phyloP scores from a whole-genome alignment of 768 basidiomycete genomes.

The Suillus tomentosus region DNA sequence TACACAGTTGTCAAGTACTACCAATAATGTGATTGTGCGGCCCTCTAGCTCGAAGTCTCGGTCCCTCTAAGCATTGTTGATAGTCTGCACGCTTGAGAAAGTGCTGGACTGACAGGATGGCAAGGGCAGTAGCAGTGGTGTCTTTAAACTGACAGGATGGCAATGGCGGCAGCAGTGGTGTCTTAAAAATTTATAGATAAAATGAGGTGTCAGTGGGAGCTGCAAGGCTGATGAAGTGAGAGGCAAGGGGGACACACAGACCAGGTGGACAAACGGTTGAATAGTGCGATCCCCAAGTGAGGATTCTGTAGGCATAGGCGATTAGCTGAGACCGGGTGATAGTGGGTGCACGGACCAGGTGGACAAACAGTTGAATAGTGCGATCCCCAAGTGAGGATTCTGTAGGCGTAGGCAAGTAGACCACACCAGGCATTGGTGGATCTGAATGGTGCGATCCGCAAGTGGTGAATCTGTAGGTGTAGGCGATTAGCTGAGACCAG shows the following conservation, averaged over 20 bases:
- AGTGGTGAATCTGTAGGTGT: conserved; percentile 58
- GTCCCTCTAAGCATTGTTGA: conserved; percentile 1
- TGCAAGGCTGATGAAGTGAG: not conserved
- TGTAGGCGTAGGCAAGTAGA: no score
- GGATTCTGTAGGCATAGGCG: no score
- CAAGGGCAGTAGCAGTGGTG: not conserved
- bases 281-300: no score
- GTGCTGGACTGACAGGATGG: not conserved
- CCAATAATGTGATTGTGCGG: not conserved
- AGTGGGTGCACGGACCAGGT: conserved; percentile 19
- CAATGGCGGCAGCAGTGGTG: not conserved
- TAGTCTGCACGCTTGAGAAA: not conserved
- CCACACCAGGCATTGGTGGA: no score
- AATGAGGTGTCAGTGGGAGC: not conserved
- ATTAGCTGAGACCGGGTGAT: conserved; percentile 8
- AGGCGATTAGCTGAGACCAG: conserved; percentile 60
- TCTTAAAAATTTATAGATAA: not conserved
- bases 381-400: no score
- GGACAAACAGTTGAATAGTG: no score
- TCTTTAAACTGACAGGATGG: not conserved
- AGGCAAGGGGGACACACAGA: conserved; percentile 33
- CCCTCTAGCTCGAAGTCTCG: not conserved
- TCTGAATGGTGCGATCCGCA: conserved; percentile 46
- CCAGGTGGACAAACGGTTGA: no score
- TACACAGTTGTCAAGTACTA: not conserved